Evolutionary conservation across 306 rosid species (phyloP), one percentile per base, ranked within the genome.

Genomic region (Nissolia schottii): DNA sequence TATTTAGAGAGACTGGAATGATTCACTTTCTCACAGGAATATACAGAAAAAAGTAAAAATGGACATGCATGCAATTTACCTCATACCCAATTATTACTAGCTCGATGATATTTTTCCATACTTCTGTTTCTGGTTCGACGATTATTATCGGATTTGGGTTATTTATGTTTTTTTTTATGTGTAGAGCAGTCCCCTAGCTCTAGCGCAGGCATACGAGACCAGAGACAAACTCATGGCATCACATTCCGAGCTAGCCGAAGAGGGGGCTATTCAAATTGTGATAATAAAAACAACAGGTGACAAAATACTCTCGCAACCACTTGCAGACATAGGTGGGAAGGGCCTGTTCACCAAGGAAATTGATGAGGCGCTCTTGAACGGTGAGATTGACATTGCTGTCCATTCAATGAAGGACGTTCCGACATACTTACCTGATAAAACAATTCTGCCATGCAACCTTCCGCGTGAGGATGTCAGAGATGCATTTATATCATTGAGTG

Each of bases 341-440:
- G 97, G 97, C 56, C 55, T 91, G 72, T 91, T 91, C 80, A 91
- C 97, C 18, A 91, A 91, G 78, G 97, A 91, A 79, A 91, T 91
- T n/a, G 97, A 91, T 5, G 96, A 91, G 79, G 97, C 97, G 3
- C 92, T 91, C 27, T 62, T 91, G 24, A 89, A 82, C 34, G 70
- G 90, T 28, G 96, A 85, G 3, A 67, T 91, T n/a, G 96, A 91
- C 74, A 91, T 91, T 67, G 96, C 96, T 20, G 96, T 89, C 49
- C 97, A 91, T 63, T 91, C 96, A 5, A 91, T 91, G 97, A 91
- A 91, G 76, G 97, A 91, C 16, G 97, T 91, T 7, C 97, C 97
- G 1, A 91, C 97, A 7, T 84, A 84, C 79, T 72, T 91, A 54
- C 96, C 97, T 0, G 88, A 87, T 14, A 71, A 85, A 77, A 91